These are phyloP conservation scores for Cyberlindnera xylosilytica DNA, from an alignment of 805 yeast genomes.

Conservation along the genomic window DNA sequence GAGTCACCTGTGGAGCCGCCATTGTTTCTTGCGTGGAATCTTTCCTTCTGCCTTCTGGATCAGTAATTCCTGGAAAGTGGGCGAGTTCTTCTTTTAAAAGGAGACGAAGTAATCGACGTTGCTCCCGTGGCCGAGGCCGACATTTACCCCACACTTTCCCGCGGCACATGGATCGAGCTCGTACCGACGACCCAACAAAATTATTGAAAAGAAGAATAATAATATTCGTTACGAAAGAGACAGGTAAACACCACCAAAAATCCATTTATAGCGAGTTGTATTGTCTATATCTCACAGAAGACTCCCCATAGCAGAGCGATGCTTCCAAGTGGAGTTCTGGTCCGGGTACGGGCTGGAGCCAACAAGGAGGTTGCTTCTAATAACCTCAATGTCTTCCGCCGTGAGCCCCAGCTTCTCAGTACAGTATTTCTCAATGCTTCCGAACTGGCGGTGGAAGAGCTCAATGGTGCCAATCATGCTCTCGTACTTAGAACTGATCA, in stretches of 20 bases:
- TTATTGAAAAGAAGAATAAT: no score
- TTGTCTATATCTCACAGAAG: conserved; percentile 1
- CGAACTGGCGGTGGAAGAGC: conserved; percentile 48
- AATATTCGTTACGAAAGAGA: no score
- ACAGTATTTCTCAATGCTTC: conserved; percentile 51
- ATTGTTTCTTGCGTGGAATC: not conserved
- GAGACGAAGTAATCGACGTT: no score
- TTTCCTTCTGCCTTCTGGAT: no score
- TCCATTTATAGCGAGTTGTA: no score
- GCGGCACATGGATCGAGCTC: no score
- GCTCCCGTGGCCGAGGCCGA: no score
- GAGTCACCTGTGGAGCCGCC: not conserved
- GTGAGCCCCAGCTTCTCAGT: conserved; percentile 41
- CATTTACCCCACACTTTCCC: conserved; percentile 1
- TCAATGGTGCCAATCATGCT: conserved; percentile 65
- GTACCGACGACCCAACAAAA: no score
- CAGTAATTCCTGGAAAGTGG: no score
- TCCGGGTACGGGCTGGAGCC: conserved; percentile 19
- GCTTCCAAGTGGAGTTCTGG: conserved; percentile 21
- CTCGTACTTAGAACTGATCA: conserved; percentile 63
- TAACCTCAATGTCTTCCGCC: conserved; percentile 38
- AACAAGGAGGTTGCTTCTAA: conserved; percentile 32
- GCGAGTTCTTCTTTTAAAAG: no score
- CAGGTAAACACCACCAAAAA: no score
- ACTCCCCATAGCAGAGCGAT: conserved; percentile 19